phyloP scores from a whole-genome alignment of 352 stramenopile species.

The Phytophthora vignae region DNA sequence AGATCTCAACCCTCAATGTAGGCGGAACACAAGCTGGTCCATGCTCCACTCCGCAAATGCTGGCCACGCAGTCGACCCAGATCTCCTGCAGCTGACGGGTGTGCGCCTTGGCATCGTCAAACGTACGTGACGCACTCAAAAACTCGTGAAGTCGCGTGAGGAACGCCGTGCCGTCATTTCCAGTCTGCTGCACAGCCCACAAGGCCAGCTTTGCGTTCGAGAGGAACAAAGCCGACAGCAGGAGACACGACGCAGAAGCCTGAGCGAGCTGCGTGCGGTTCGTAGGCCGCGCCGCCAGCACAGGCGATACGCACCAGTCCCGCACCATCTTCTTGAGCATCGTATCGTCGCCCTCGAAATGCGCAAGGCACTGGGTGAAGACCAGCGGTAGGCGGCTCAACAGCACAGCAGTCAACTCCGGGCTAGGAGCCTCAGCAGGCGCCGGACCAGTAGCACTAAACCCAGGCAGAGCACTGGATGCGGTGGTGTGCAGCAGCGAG shows the following conservation, averaged over 20 bases:
- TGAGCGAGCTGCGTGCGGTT: constrained; percentile 62
- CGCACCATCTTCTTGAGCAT: constrained; percentile 72
- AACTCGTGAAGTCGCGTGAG: constrained; percentile 65
- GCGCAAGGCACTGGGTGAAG: constrained; percentile 86
- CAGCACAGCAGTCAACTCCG: constrained; percentile 52
- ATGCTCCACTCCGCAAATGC: constrained; percentile 80
- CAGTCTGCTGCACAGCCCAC: constrained; percentile 73
- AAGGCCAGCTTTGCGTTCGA: constrained; percentile 86
- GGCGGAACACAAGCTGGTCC: constrained; percentile 71
- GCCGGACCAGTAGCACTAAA: constrained; percentile 6
- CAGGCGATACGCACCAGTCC: constrained; percentile 74
- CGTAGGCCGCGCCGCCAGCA: constrained; percentile 50
- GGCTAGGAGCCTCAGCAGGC: constrained; percentile 12
- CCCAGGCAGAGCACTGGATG: constrained; percentile 55
- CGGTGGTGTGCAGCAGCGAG: constrained; percentile 68
- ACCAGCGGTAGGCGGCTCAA: constrained; percentile 80
- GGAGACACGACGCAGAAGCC: constrained; percentile 67
- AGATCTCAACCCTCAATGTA: constrained; percentile 75
- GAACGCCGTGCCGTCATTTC: constrained; percentile 68
- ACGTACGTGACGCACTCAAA: constrained; percentile 60
- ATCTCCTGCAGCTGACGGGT: constrained; percentile 77
- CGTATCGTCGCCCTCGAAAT: constrained; percentile 72
- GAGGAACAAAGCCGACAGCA: constrained; percentile 82
- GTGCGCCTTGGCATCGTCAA: constrained; percentile 46
- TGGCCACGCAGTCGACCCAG: constrained; percentile 84